These are phyloP conservation scores for Camptophora hylomeconis DNA, from an alignment of 2,329 filamentous ascomycete species.

Conservation along the genomic window DNA sequence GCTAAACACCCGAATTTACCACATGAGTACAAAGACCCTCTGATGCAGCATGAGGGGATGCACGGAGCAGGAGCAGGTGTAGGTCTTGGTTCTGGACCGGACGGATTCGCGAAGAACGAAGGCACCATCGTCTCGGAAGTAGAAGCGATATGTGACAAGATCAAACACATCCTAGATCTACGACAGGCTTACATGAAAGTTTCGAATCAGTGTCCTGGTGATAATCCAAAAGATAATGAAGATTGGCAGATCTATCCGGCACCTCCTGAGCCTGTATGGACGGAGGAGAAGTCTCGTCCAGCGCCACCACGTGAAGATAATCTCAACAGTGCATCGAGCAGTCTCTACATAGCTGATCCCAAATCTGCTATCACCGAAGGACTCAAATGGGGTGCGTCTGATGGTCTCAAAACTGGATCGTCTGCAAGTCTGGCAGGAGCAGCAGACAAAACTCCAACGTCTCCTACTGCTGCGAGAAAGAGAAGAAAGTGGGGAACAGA, in stretches of 20 bases:
- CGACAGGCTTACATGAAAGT: conserved; percentile 79
- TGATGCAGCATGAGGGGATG: conserved; percentile 41
- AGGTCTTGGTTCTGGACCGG: conserved; percentile 46
- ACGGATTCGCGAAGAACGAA: conserved; percentile 58
- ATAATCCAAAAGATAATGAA: conserved; percentile 78
- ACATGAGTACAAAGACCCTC: conserved; percentile 41
- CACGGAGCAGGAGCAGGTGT: conserved; percentile 46
- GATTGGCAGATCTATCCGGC: conserved; percentile 83
- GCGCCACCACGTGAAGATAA: conserved; percentile 6
- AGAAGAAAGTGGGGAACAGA: conserved; percentile 75
- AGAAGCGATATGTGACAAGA: conserved; percentile 73
- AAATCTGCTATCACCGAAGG: conserved; percentile 12
- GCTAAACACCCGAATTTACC: conserved; percentile 37
- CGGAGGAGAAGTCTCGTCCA: conserved; percentile 40
- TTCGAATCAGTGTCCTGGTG: conserved; percentile 66
- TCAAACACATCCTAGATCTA: conserved; percentile 77
- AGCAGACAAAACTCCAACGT: conserved; percentile 19
- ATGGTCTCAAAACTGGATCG: conserved; percentile 5
- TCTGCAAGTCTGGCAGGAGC: conserved; percentile 19
- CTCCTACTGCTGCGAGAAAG: conserved; percentile 38
- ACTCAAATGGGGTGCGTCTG: no score
- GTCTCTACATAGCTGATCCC: conserved; percentile 14
- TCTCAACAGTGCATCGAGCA: conserved; percentile 20
- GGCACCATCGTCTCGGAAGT: conserved; percentile 74
- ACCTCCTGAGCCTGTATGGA: conserved; percentile 84